Evolutionary conservation across 2,329 filamentous ascomycete species (phyloP).

Genomic region (Phyllosticta ampelicida): DNA sequence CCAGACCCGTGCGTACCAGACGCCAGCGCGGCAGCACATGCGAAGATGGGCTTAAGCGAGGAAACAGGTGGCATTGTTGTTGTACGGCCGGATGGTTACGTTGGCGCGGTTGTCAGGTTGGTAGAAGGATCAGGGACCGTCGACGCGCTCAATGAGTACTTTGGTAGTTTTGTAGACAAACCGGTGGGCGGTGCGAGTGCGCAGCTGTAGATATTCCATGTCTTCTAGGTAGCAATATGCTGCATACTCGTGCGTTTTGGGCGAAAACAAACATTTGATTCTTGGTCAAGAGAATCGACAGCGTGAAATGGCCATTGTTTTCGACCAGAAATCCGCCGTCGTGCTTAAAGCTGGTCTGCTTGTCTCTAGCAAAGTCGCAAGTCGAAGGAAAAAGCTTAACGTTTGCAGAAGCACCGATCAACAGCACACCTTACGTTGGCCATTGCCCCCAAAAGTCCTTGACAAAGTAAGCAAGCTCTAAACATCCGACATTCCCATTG

Average conservation of each 20-base stretch:
- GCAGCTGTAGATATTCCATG: constrained; percentile 9
- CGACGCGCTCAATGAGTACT: constrained; percentile 77
- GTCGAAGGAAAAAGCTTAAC: too few relatives aligned
- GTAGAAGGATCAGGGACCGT: constrained; percentile 68
- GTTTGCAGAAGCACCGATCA: too few relatives aligned
- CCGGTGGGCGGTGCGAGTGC: constrained; percentile 32
- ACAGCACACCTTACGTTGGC: too few relatives aligned
- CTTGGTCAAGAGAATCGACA: neutral
- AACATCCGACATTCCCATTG: too few relatives aligned
- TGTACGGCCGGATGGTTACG: constrained; percentile 78
- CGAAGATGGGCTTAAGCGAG: constrained; percentile 72
- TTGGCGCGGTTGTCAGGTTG: constrained; percentile 63
- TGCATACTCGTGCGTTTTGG: neutral
- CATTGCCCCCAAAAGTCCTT: too few relatives aligned
- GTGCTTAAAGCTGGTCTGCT: too few relatives aligned
- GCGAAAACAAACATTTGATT: neutral
- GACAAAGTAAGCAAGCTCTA: too few relatives aligned
- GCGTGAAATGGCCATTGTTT: too few relatives aligned
- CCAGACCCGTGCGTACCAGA: constrained; percentile 60
- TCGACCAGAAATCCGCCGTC: too few relatives aligned
- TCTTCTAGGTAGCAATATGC: neutral
- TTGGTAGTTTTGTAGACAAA: constrained; percentile 60
- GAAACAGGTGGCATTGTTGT: constrained; percentile 70
- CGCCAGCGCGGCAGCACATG: constrained; percentile 65
- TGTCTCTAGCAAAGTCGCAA: too few relatives aligned